Conservation (phyloP, 202 grass and related monocot genomes). For the Alloteropsis angusta region DNA sequence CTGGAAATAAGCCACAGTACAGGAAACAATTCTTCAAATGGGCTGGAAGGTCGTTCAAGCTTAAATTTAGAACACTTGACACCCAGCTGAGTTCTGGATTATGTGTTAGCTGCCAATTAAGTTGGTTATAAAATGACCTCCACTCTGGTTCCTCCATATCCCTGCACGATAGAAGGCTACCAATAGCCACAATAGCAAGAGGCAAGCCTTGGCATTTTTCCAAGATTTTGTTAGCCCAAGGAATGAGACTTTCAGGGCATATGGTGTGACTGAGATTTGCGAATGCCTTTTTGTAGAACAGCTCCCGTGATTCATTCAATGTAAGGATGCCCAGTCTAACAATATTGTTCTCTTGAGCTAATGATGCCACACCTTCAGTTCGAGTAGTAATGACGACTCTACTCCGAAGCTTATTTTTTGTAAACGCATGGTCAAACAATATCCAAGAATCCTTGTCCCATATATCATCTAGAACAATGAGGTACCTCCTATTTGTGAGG, state of each 20-base stretch:
- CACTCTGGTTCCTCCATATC: background rate
- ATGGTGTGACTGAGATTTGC: background rate
- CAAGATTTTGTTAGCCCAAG: constrained; percentile 18
- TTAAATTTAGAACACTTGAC: constrained; percentile 6
- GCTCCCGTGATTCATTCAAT: background rate
- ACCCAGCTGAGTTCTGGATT: background rate
- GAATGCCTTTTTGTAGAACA: background rate
- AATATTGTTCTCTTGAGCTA: background rate
- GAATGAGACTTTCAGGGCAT: background rate
- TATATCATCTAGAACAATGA: background rate
- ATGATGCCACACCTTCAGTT: background rate
- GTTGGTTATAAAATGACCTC: background rate
- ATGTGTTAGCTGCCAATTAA: constrained; percentile 17
- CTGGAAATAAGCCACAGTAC: constrained; percentile 25
- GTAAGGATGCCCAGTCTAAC: background rate
- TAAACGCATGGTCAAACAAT: background rate
- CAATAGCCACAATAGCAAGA: constrained; percentile 35
- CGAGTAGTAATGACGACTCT: background rate
- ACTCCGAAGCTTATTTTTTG: background rate
- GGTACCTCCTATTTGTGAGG: background rate
- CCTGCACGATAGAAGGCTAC: background rate
- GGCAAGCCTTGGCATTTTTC: constrained; percentile 32
- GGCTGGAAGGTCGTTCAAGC: constrained; percentile 14
- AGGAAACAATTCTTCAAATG: constrained; percentile 22
- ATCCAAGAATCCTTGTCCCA: background rate